phyloP scores from a whole-genome alignment of 805 yeast genomes.

The Isabelozyma heimii region DNA sequence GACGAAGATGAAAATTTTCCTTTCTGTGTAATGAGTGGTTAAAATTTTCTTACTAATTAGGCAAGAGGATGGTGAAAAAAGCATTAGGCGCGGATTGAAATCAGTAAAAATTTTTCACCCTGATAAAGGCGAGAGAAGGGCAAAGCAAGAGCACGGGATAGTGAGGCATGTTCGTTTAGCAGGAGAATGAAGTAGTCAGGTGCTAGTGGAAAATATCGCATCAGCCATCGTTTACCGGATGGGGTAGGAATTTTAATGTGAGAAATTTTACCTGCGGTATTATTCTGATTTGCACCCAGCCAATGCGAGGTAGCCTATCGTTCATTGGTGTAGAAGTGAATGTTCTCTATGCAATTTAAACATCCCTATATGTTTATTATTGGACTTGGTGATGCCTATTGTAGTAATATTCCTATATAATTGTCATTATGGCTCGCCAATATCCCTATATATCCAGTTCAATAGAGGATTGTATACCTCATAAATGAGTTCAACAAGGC shows the following conservation, averaged over 20 bases:
- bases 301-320: too few relatives aligned
- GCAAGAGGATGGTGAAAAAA: background rate
- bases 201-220: too few relatives aligned
- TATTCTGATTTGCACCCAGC: too few relatives aligned
- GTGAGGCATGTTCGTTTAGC: too few relatives aligned
- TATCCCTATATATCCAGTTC: conserved; percentile 26
- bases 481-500: conserved; percentile 9
- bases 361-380: too few relatives aligned
- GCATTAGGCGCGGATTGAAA: conserved; percentile 39
- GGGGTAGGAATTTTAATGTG: too few relatives aligned
- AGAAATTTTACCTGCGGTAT: too few relatives aligned
- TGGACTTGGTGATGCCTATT: background rate
- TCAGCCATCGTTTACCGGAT: too few relatives aligned
- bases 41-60: conserved; percentile 3
- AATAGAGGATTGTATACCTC: conserved; percentile 20
- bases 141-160: background rate
- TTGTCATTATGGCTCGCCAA: conserved; percentile 9
- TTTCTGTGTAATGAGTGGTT: conserved; percentile 1
- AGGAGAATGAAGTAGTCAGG: too few relatives aligned
- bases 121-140: background rate
- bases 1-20: background rate
- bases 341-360: too few relatives aligned
- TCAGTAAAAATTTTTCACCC: conserved; percentile 15
- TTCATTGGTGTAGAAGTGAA: too few relatives aligned
- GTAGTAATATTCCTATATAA: background rate